phyloP scores from a whole-genome alignment of 768 basidiomycete species.

The Tulasnella sp. region DNA sequence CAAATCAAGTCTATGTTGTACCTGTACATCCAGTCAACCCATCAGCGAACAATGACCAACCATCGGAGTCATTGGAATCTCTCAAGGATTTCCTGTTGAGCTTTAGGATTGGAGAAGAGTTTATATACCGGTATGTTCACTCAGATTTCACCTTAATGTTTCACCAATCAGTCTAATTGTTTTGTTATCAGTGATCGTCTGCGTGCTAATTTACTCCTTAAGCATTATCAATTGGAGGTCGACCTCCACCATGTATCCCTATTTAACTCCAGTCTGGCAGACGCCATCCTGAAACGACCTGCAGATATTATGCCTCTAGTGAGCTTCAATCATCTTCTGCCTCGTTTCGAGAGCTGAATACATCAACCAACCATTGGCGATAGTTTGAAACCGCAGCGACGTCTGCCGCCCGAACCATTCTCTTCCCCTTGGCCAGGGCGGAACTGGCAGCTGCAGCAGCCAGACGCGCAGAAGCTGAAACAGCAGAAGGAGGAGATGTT shows the following conservation, averaged over 20 bases:
- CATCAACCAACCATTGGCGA: background rate
- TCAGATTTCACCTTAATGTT: slow-evolving; percentile 1
- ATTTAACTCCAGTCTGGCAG: slow-evolving; percentile 90
- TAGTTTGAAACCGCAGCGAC: slow-evolving; percentile 90
- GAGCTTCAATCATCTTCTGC: slow-evolving; percentile 21
- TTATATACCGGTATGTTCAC: slow-evolving; percentile 66
- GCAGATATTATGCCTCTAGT: slow-evolving; percentile 83
- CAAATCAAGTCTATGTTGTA: slow-evolving; percentile 67
- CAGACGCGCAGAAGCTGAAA: slow-evolving; percentile 31
- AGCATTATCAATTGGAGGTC: slow-evolving; percentile 77
- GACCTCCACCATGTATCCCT: slow-evolving; percentile 57
- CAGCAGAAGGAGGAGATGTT: slow-evolving; percentile 20
- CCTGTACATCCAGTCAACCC: slow-evolving; percentile 68
- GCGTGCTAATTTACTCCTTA: slow-evolving; percentile 75
- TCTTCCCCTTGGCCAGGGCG: slow-evolving; percentile 60
- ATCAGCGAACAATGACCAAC: slow-evolving; percentile 65
- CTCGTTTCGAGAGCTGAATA: background rate
- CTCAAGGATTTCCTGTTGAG: slow-evolving; percentile 62
- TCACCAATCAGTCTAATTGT: background rate
- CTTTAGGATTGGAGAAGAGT: slow-evolving; percentile 81
- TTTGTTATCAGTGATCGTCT: slow-evolving; percentile 58
- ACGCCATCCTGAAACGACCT: slow-evolving; percentile 78
- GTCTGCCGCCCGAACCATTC: slow-evolving; percentile 65
- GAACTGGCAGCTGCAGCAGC: slow-evolving; percentile 35
- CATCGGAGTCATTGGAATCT: slow-evolving; percentile 23